Percentiles rank a stretch among this genome's conserved stretches.
Evolutionary conservation across 2,329 filamentous ascomycete species (phyloP).

Genomic region (Curvularia sp.): DNA sequence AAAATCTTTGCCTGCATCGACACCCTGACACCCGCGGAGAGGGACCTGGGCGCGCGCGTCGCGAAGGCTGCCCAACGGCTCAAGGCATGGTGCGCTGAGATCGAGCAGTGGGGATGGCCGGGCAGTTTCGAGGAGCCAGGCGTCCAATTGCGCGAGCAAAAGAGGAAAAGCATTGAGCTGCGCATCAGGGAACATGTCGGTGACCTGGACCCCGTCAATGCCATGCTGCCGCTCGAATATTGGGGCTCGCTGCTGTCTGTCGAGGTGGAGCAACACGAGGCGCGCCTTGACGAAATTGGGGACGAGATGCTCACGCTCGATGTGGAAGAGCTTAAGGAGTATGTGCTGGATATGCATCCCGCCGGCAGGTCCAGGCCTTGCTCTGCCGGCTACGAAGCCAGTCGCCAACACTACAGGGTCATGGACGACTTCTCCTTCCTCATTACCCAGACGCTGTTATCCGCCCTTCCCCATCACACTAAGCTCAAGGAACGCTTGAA

Average conservation of each 20-base stretch:
- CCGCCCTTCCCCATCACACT: conserved; percentile 81
- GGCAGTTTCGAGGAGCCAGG: conserved; percentile 56
- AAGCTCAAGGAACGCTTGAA: conserved; percentile 75
- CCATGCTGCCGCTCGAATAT: conserved; percentile 56
- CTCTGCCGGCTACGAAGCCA: conserved; percentile 49
- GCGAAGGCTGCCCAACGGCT: conserved; percentile 75
- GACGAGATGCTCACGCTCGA: conserved; percentile 73
- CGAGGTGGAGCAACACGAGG: conserved; percentile 73
- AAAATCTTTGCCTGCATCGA: conserved; percentile 64
- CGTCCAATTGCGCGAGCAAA: conserved; percentile 35
- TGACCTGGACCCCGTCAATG: conserved; percentile 31
- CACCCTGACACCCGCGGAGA: conserved; percentile 68
- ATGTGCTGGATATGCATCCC: conserved; percentile 81
- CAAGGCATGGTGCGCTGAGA: conserved; percentile 76
- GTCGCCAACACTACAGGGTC: conserved; percentile 63
- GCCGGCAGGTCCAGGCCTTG: conserved; percentile 56
- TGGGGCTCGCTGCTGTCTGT: conserved; percentile 73
- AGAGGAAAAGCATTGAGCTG: conserved; percentile 42
- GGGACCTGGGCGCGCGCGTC: conserved; percentile 73
- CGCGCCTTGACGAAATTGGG: conserved; percentile 75
- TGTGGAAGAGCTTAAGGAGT: conserved; percentile 86
- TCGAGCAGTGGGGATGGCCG: conserved; percentile 68
- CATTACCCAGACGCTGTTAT: conserved; percentile 89
- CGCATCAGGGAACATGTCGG: conserved; percentile 43
- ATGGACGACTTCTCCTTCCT: conserved; percentile 91